Conservation (phyloP, 345 rosid species). For the Melastoma malabathricum region DNA sequence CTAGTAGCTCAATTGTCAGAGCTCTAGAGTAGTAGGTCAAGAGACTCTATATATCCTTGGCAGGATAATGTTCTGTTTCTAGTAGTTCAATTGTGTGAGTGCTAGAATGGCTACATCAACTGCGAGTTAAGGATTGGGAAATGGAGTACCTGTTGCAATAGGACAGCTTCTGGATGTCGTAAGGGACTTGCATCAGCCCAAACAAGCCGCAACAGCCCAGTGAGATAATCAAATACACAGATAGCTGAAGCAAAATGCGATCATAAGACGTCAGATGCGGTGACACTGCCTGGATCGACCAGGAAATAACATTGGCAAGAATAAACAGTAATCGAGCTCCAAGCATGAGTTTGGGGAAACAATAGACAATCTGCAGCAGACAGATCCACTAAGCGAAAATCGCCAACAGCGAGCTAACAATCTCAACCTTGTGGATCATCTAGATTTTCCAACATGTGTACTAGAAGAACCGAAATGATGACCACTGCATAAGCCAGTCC, state of each 20-base stretch:
- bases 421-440: constrained; percentile 42
- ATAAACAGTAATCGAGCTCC: constrained; percentile 4
- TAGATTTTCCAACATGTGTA: too few species aligned
- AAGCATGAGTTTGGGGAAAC: constrained; percentile 31
- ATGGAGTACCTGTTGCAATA: constrained; percentile 25
- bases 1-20: too few species aligned
- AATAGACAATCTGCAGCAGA: constrained; percentile 32
- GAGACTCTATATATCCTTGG: too few species aligned
- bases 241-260: constrained; percentile 15
- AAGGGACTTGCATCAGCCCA: constrained; percentile 27
- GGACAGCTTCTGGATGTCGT: constrained; percentile 27
- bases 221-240: constrained; percentile 24
- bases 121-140: not conserved
- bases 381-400: constrained; percentile 35
- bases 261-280: not conserved
- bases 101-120: too few species aligned
- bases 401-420: constrained; percentile 17
- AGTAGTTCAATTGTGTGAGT: too few species aligned
- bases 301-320: not conserved
- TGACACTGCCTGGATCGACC: too few species aligned
- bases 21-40: too few species aligned
- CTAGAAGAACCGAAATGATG: too few species aligned
- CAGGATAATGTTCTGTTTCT: too few species aligned
- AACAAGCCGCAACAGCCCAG: constrained; percentile 36
- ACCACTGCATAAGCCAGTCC: too few species aligned